Evolutionary conservation across 441 rosid genomes (phyloP), one percentile per base, ranked within the genome.

Genomic region (Croton laevigatus): DNA sequence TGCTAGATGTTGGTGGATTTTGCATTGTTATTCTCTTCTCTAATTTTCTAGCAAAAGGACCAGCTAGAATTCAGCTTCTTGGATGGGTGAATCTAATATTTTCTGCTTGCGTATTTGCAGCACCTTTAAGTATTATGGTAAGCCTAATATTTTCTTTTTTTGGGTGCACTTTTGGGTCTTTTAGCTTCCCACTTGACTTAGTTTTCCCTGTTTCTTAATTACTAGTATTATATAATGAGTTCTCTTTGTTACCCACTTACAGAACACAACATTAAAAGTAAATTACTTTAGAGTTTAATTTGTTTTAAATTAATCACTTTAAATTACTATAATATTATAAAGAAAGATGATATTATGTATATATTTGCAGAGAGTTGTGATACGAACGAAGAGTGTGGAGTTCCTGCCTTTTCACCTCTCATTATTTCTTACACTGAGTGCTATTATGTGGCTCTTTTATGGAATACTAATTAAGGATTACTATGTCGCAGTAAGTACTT

Each of bases 51-150:
- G 63, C 81, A 2, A 72, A 57, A 40, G 77, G 64, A 46, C 16
- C 49, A 3, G n/a, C 19, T 7, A 81, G 85, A 53, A 59, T 83
- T 40, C 4, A 14, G 32, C 71, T 90, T 44, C 82, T 91, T 4
- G 98, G 98, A 22, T 94, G 98, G 98, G 68, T 91, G 68, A 88
- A 94, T 38, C 88, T 84, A 16, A 71, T 77, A 6, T 69, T 94
- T 20, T 77, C 98, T 0, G 84, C 85, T 3, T 48, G 76, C 42
- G 98, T 91, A 4, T 94, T 90, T 57, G 94, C 88, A 0, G 92
- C 97, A 12, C 98, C 98, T 32, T 81, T 91, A 19, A 83, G 73
- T 83, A 81, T 90, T 46, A 78, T 92, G 83, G 97, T 91, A 52
- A 78, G 87, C 40, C 0, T 40, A 6, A 9, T 40, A 40, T 40